Conservation (phyloP, 2,329 filamentous ascomycete genomes). For the Ophiostoma australiae region DNA sequence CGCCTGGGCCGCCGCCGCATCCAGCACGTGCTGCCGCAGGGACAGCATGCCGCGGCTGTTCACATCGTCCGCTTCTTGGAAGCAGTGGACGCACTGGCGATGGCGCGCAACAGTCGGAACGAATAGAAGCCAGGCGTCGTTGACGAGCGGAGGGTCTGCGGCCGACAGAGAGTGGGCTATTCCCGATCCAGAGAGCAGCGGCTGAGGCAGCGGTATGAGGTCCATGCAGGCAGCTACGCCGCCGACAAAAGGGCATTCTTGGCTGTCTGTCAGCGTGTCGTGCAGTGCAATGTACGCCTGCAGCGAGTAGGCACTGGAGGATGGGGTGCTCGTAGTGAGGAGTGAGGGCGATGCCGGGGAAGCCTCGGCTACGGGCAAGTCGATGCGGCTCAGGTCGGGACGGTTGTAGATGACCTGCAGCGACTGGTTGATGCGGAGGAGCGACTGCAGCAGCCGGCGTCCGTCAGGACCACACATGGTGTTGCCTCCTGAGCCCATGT, state of each 20-base stretch:
- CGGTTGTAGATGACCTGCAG: conserved; percentile 6
- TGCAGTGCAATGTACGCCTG: not conserved
- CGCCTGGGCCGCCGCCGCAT: not conserved
- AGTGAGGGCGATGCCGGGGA: not conserved
- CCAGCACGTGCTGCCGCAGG: not conserved
- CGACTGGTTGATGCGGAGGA: not conserved
- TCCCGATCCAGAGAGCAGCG: not conserved
- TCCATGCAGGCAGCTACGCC: not conserved
- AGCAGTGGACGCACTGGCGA: not conserved
- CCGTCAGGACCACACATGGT: not conserved
- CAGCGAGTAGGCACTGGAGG: not conserved
- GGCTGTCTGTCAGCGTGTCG: not conserved
- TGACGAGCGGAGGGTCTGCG: not conserved
- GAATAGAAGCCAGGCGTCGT: not conserved
- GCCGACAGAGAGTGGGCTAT: not conserved
- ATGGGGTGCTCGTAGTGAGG: not conserved
- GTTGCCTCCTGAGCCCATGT: not conserved
- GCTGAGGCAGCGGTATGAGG: not conserved
- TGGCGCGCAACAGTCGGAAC: not conserved
- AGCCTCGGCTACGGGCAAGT: not conserved
- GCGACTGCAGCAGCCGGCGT: not conserved
- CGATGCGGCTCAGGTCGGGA: not conserved
- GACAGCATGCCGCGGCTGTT: not conserved
- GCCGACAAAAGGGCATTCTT: not conserved
- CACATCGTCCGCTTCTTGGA: not conserved